Base-by-base conservation (phyloP, 1,284 basidiomycete species). In the Cutaneotrichosporon dermatis region DNA sequence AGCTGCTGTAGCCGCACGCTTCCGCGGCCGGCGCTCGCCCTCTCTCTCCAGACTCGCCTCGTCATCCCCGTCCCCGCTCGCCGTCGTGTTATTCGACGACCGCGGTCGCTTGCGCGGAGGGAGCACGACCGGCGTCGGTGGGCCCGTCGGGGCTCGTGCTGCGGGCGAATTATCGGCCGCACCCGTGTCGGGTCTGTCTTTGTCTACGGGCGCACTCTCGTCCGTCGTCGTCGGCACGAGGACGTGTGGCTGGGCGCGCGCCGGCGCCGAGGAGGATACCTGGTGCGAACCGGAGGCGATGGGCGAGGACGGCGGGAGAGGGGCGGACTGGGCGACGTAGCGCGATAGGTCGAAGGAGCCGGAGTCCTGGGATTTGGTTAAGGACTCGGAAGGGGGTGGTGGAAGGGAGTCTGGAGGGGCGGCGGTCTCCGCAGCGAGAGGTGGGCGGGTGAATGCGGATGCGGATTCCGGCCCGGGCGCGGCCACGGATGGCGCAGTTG, bases 341-440 rank as follows among this genome's bases (percentile, higher is more conserved):
- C 50, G 55, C 4, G 52, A n/a, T 4, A 63, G 54, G 12, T 45
- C 43, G 37, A 59, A 54, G 33, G 39, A 39, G 5, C 41, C 16
- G 25, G 59, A 61, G 57, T 61, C 59, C 46, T 64, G 62, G 34
- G 62, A 64, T 35, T 56, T 57, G 6, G 59, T 50, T 1, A 61
- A 34, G 2, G 62, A 64, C 42, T 58, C 51, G 40, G 46, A 13
- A 25, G 25, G 25, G 25, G 25, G 25, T 25, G 25, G 25, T 25
- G 25, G 25, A 25, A 25, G 25, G 25, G 25, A 25, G 41, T n/a
- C 51, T 42, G n/a, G 45, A 15, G 16, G 43, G 8, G 40, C 10
- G 50, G 7, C 6, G 13, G n/a, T 25, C 25, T 25, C 25, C 25
- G 25, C 25, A 15, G 13, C 40, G 2, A 25, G 13, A 5, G 15